phyloP scores from a whole-genome alignment of 768 basidiomycete genomes.

The Lactifluus subvellereus region DNA sequence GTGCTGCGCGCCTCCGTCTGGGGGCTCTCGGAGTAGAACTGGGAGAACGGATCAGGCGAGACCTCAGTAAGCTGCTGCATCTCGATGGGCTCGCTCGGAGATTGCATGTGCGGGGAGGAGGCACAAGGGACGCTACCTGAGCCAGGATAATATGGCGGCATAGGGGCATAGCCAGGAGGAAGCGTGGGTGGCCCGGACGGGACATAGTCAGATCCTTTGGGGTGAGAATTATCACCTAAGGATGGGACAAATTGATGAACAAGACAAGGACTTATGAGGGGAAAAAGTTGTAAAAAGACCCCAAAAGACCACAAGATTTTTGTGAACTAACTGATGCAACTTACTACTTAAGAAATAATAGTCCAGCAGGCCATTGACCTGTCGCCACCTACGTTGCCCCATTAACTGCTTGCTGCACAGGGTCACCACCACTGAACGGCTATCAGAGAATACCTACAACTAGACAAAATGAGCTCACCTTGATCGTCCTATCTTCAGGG shows the following conservation, averaged over 20 bases:
- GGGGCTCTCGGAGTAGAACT: conserved; percentile 61
- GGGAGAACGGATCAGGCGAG: conserved; percentile 66
- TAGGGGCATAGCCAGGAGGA: no score
- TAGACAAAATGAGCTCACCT: background rate
- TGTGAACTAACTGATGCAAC: rapidly evolving
- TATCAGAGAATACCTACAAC: background rate
- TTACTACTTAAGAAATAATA: no score
- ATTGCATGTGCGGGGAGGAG: conserved; percentile 36
- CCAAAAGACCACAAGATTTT: no score
- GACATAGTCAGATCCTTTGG: conserved; percentile 17
- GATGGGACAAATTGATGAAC: conserved; percentile 15
- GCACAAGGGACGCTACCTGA: conserved; percentile 17
- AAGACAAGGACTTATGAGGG: conserved; percentile 10
- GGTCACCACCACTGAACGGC: conserved; percentile 5
- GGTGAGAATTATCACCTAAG: conserved; percentile 28
- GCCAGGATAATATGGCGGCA: no score
- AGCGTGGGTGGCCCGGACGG: no score
- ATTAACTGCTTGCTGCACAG: conserved; percentile 8
- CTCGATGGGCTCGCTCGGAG: conserved; percentile 25
- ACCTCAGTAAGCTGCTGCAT: conserved; percentile 50
- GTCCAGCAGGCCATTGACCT: conserved; percentile 6
- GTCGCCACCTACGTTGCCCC: background rate
- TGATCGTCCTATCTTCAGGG: background rate
- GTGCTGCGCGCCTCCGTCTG: conserved; percentile 22
- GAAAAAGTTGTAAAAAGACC: no score